Percentiles rank a stretch among this genome's conserved stretches.
phyloP scores from a whole-genome alignment of 306 rosid species.

The Castanea sativa region DNA sequence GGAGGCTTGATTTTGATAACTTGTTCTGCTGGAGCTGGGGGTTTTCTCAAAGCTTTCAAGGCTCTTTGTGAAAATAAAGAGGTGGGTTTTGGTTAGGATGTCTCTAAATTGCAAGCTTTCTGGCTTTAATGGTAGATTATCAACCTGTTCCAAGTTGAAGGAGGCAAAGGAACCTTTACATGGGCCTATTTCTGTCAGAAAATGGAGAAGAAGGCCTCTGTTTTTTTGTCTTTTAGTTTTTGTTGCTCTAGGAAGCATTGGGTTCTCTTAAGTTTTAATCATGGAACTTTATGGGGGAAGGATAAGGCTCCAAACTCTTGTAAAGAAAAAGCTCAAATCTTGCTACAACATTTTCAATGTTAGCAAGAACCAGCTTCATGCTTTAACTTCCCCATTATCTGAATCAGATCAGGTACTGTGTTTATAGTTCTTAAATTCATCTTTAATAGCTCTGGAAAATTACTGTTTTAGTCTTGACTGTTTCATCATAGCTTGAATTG shows the following conservation, averaged over 20 bases:
- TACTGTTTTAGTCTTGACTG: constrained; percentile 2
- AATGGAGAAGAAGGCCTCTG: constrained; percentile 47
- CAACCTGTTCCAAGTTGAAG: constrained; percentile 47
- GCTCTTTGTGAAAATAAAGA: constrained; percentile 25
- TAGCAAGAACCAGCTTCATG: constrained; percentile 60
- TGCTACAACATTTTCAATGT: constrained; percentile 63
- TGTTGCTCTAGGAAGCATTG: constrained; percentile 37
- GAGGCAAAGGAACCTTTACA: constrained; percentile 51
- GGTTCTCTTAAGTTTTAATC: constrained; percentile 41
- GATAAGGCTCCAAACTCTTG: constrained; percentile 35
- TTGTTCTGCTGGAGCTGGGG: constrained; percentile 38
- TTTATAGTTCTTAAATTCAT: constrained; percentile 4
- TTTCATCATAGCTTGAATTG: constrained; percentile 10
- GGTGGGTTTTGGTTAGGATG: constrained; percentile 51
- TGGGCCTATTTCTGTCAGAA: constrained; percentile 45
- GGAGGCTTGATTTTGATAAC: constrained; percentile 37
- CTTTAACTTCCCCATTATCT: constrained; percentile 51
- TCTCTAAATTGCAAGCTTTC: constrained; percentile 61
- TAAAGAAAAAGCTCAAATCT: constrained; percentile 45
- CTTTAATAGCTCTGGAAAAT: constrained; percentile 5
- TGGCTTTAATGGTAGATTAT: constrained; percentile 59
- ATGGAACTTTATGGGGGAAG: constrained; percentile 32
- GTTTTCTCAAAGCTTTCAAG: constrained; percentile 34
- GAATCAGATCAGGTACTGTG: constrained; percentile 79
- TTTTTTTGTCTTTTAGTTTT: constrained; percentile 48